phyloP scores from a whole-genome alignment of 176 grass and related monocot genomes.

The Elaeis guineensis region DNA sequence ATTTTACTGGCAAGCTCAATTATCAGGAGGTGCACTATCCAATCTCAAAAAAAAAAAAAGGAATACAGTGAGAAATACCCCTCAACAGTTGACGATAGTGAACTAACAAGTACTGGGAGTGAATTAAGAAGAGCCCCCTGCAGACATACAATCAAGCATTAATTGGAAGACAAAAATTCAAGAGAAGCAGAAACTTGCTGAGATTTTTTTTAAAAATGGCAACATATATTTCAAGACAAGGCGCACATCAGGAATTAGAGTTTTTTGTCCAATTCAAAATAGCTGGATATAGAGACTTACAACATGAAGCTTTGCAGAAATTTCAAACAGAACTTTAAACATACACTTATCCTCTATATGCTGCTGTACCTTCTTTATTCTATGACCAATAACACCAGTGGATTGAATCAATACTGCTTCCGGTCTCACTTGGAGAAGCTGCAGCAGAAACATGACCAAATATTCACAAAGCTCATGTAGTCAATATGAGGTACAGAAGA shows the following conservation, averaged over 20 bases:
- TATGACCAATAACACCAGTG: constrained; percentile 92
- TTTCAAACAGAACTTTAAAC: constrained; percentile 1
- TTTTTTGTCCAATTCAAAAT: neutral
- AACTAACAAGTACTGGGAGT: constrained; percentile 75
- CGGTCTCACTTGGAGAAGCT: constrained; percentile 61
- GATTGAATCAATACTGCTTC: constrained; percentile 81
- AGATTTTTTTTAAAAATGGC: no score
- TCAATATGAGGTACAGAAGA: neutral
- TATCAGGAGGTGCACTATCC: no score
- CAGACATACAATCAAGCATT: constrained; percentile 31
- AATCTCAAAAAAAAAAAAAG: neutral
- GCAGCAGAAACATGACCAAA: constrained; percentile 25
- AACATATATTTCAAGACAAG: no score
- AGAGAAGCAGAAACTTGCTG: neutral
- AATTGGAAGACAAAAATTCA: constrained; percentile 12
- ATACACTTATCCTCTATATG: neutral
- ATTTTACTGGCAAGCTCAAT: no score
- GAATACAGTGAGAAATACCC: constrained; percentile 44
- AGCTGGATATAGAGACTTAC: neutral
- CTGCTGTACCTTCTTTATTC: constrained; percentile 76
- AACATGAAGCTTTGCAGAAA: constrained; percentile 14
- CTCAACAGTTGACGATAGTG: constrained; percentile 57
- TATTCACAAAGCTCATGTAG: neutral
- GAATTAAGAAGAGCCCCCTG: constrained; percentile 90
- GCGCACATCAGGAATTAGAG: no score